Base-by-base conservation (phyloP, 306 rosid species). In the Malus fusca region DNA sequence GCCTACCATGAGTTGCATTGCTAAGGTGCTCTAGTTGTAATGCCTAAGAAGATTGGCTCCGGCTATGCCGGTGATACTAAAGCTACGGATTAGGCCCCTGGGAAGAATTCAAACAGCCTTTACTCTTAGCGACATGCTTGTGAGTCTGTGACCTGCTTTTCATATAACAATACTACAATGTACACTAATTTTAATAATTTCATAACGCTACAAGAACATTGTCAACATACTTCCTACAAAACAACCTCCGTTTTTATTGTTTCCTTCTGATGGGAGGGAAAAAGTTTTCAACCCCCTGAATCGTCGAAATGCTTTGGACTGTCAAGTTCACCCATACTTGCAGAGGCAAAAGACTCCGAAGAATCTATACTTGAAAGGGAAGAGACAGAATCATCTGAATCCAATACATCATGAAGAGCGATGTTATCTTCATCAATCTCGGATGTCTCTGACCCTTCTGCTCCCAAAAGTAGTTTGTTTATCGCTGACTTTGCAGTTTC, bases 301-400 rank as follows among this genome's bases (percentile, higher is more conserved):
- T 94, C 97, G 64, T 96, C 88, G 66, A 83, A 82, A 83, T 85
- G 84, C 18, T 82, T 79, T 4, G 93, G 99, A 81, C 97, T 89
- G 78, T 95, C 98, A 35, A 90, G 96, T 78, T 95, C 99, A 48
- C 90, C 99, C 97, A 90, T 92, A 78, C 87, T 90, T 68, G 99
- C 98, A 71, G 99, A 95, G 43, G 90, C 99, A 78, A 95, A 95
- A 48, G 99, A 95, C 78, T 92, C 97, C 0, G 83, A 80, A 11
- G 98, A 95, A 69, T 88, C 96, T 77, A 81, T 22, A 0, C 91
- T 11, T 43, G 98, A 92, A 30, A 90, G 88, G 71, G 99, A 92
- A 33, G 99, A 92, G 74, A 83, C 89, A 11, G 90, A 77, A 30
- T 92, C 84, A 44, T 88, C 97, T 8, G 93, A 88, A 70, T 92